Conservation (phyloP, 129 eudicot species). For the Saposhnikovia divaricata region DNA sequence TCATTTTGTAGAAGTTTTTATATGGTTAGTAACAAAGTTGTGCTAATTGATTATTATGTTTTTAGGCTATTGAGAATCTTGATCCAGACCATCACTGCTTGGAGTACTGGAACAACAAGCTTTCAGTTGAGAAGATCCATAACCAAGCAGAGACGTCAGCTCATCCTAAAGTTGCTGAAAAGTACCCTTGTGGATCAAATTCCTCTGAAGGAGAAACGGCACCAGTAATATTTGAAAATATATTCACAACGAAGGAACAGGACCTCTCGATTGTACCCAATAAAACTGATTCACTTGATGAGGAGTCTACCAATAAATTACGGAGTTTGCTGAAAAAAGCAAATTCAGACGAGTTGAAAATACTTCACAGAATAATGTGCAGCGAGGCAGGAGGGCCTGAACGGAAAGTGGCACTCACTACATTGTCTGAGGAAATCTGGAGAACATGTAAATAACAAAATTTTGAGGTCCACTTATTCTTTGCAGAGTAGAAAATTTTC, state of each 20-base stretch:
- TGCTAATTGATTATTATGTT: neutral
- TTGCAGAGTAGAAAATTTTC: neutral
- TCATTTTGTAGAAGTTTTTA: neutral
- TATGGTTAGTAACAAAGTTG: neutral
- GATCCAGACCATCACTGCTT: slow-evolving; percentile 36
- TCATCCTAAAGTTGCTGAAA: slow-evolving; percentile 8
- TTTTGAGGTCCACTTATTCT: slow-evolving; percentile 16
- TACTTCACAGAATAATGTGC: slow-evolving; percentile 18
- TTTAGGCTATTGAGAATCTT: slow-evolving; percentile 46
- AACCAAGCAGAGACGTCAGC: neutral
- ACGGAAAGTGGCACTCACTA: slow-evolving; percentile 18
- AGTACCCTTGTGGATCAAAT: slow-evolving; percentile 10
- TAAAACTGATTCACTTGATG: neutral
- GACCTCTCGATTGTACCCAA: neutral
- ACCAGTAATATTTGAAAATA: slow-evolving; percentile 1
- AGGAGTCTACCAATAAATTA: slow-evolving; percentile 8
- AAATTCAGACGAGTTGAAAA: slow-evolving; percentile 23
- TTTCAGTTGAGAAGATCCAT: neutral
- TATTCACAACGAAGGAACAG: neutral
- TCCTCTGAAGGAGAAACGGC: slow-evolving; percentile 6
- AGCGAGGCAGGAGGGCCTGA: slow-evolving; percentile 15
- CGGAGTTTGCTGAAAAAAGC: slow-evolving; percentile 28
- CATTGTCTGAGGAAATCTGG: slow-evolving; percentile 24
- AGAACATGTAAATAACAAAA: slow-evolving; percentile 14
- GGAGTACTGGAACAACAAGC: slow-evolving; percentile 41